A percentile compares a stretch with the other conserved stretches of the same genome.
These are phyloP conservation scores for Pterulicium gracile DNA, from an alignment of 1,284 basidiomycete genomes.

Conservation along the genomic window DNA sequence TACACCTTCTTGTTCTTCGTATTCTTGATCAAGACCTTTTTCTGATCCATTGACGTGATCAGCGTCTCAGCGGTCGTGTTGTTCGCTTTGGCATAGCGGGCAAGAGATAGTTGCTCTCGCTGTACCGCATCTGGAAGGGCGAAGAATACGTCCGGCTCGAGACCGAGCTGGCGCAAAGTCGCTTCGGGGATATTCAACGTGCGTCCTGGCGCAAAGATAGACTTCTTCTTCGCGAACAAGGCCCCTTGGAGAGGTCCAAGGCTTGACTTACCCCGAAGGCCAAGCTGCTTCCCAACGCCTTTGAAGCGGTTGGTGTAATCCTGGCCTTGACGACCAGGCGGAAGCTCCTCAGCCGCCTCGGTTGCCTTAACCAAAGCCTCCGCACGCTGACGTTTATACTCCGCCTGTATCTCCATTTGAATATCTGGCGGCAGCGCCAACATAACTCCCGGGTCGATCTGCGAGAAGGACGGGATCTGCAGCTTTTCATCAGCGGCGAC, in stretches of 20 bases:
- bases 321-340: not conserved
- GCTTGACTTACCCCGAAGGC: slow-evolving; percentile 10
- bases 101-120: slow-evolving; percentile 57
- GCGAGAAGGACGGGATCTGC: slow-evolving; percentile 60
- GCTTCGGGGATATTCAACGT: slow-evolving; percentile 21
- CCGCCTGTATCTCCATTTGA: slow-evolving; percentile 55
- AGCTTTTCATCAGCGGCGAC: slow-evolving; percentile 13
- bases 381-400: slow-evolving; percentile 48
- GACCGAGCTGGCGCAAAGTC: slow-evolving; percentile 50
- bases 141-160: slow-evolving; percentile 64
- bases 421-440: slow-evolving; percentile 63
- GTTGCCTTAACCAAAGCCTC: slow-evolving; percentile 25
- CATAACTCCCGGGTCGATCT: slow-evolving; percentile 65
- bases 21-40: slow-evolving; percentile 22
- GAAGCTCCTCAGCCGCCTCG: slow-evolving; percentile 14
- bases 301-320: slow-evolving; percentile 3
- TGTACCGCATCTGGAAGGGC: slow-evolving; percentile 57
- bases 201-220: slow-evolving; percentile 13
- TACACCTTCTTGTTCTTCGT: slow-evolving; percentile 32
- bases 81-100: slow-evolving; percentile 36
- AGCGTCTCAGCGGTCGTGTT: slow-evolving; percentile 28
- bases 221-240: slow-evolving; percentile 16
- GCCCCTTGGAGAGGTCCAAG: slow-evolving; percentile 16
- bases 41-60: slow-evolving; percentile 31
- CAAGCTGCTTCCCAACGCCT: slow-evolving; percentile 5